Evolutionary conservation across 345 rosid species (phyloP), one percentile per base, ranked within the genome.

Genomic region (Salix udensis): DNA sequence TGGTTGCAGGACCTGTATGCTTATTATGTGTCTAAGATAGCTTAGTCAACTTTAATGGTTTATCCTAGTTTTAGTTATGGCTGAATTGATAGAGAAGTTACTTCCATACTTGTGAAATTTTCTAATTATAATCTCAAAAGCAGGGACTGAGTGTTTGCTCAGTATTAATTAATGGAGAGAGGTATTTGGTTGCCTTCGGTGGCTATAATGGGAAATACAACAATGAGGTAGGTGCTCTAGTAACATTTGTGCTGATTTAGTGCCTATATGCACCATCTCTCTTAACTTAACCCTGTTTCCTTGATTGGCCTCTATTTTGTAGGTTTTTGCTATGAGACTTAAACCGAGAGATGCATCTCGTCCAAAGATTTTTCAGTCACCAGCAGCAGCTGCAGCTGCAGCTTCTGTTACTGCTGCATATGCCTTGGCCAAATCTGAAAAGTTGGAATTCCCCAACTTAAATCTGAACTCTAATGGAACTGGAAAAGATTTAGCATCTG

Each of bases 321-420:
- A 93, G 99, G 91, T 96, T 78, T 96, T 87, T 67, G 82, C 87
- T 74, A 87, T 93, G 97, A 89, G 87, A 84, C 89, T 91, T 62
- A 93, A 88, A 85, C 90, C 93, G n/a, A 85, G 84, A 76, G 88
- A 90, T 69, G 77, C 87, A 26, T 80, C 76, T 18, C 94, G 77
- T 28, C 98, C 95, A 42, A 91, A 92, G 88, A 93, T 92, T 82
- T 91, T 86, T 55, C 90, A 86, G 86, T 96, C 99, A 64, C 95
- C 98, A 60, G 98, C 99, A 70, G 97, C 99, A 0, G 98, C 98
- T 2, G 98, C 98, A 2, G 99, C 98, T 5, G 97, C 98, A 5
- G 98, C 99, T 79, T 96, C 98, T 74, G 99, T 96, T 50, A 89
- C 94, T 71, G 97, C 98, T 80, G 99, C 99, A 15, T 93, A 93